These are phyloP conservation scores for Malania oleifera DNA, from an alignment of 164 flowering plant genomes.

Conservation along the genomic window DNA sequence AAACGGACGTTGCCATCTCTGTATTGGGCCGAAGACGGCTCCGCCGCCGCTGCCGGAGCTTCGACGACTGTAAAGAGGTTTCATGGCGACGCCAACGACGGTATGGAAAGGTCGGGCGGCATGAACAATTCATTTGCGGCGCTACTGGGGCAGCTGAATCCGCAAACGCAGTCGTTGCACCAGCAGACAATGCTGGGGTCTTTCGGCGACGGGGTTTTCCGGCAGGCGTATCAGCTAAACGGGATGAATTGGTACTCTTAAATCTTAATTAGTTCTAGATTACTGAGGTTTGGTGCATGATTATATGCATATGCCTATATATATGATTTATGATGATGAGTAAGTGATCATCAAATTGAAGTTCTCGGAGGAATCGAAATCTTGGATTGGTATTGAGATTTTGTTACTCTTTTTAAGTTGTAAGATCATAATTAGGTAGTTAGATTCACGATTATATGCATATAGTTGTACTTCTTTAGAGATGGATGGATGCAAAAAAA, in stretches of 20 bases:
- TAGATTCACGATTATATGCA: no score
- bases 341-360: no score
- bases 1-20: constrained; percentile 24
- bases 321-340: not conserved
- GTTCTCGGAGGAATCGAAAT: no score
- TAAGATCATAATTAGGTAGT: no score
- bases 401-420: no score
- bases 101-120: constrained; percentile 10
- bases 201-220: constrained; percentile 43
- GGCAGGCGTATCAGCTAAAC: constrained; percentile 46
- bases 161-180: constrained; percentile 27
- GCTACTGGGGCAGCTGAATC: constrained; percentile 38
- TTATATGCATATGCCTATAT: not conserved
- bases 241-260: constrained; percentile 68
- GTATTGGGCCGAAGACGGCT: constrained; percentile 25
- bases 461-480: no score
- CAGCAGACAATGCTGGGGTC: constrained; percentile 35
- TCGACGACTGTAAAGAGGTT: constrained; percentile 22
- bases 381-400: constrained; percentile 9
- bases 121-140: constrained; percentile 23
- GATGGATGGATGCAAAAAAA: no score
- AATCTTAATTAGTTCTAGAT: not conserved
- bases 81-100: constrained; percentile 12
- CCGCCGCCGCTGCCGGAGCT: not conserved
- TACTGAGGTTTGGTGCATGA: not conserved